Percentiles rank a stretch among this genome's conserved stretches.
phyloP scores from a whole-genome alignment of 495 filamentous ascomycete genomes.

The Usnea hakonensis region DNA sequence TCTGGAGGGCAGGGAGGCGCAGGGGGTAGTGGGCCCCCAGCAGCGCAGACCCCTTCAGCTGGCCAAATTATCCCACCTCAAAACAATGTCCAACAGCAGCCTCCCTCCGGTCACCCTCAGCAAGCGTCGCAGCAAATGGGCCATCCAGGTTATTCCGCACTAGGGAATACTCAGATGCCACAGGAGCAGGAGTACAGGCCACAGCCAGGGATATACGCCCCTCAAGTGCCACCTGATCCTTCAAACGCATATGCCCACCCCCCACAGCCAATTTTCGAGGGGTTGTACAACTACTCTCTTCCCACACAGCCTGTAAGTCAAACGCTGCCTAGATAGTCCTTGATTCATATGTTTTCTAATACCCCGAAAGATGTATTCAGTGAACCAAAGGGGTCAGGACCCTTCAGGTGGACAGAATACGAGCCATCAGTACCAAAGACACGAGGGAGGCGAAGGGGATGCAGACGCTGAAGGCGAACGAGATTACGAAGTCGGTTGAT shows the following conservation, averaged over 20 bases:
- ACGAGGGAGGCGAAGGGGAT: constrained; percentile 46
- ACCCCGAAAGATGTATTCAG: constrained; percentile 47
- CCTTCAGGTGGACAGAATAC: constrained; percentile 34
- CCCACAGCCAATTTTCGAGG: constrained; percentile 74
- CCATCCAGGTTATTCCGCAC: constrained; percentile 54
- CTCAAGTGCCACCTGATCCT: constrained; percentile 64
- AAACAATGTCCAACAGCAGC: constrained; percentile 41
- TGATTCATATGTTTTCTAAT: constrained; percentile 1
- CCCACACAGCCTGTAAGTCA: constrained; percentile 72
- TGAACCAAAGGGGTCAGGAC: constrained; percentile 44
- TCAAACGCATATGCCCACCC: constrained; percentile 64
- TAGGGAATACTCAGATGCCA: constrained; percentile 53
- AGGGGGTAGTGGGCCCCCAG: constrained; percentile 41
- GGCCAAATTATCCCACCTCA: constrained; percentile 56
- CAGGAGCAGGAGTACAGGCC: constrained; percentile 74
- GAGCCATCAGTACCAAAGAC: constrained; percentile 35
- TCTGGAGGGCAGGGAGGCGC: constrained; percentile 44
- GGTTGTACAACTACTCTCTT: constrained; percentile 81
- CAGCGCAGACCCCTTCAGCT: constrained; percentile 41
- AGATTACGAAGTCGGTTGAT: constrained; percentile 44
- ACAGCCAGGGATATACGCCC: constrained; percentile 67
- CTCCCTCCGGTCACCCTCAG: constrained; percentile 23
- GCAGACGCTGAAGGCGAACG: constrained; percentile 53
- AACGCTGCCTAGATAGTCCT: neutral
- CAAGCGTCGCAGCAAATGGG: constrained; percentile 53